Evolutionary conservation across 208 protist genomes (phyloP).

Genomic region (Trypanosoma vivax): DNA sequence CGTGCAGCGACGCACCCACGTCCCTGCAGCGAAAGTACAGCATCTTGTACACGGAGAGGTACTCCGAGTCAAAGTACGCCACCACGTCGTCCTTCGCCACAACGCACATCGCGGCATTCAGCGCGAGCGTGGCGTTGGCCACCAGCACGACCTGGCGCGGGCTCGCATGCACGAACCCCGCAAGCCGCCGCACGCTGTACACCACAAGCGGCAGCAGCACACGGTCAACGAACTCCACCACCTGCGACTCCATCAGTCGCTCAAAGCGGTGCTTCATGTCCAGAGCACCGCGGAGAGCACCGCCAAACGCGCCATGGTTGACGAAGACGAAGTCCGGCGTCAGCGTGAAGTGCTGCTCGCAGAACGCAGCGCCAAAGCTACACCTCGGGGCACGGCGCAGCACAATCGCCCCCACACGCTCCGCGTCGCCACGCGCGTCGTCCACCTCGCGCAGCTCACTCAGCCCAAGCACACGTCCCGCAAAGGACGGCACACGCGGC

Average conservation of each 20-base stretch:
- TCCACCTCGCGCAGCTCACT: slow-evolving; percentile 22
- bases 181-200: slow-evolving; percentile 64
- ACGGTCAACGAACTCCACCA: slow-evolving; percentile 84
- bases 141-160: slow-evolving; percentile 78
- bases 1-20: slow-evolving; percentile 54
- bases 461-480: slow-evolving; percentile 29
- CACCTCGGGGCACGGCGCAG: not conserved
- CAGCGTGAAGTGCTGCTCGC: slow-evolving; percentile 61
- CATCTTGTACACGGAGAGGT: slow-evolving; percentile 90
- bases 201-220: slow-evolving; percentile 81
- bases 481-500: slow-evolving; percentile 30
- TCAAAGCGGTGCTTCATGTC: slow-evolving; percentile 78
- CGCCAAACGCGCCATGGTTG: slow-evolving; percentile 92
- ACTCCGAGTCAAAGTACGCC: slow-evolving; percentile 75
- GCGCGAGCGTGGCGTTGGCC: slow-evolving; percentile 84
- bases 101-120: slow-evolving; percentile 83
- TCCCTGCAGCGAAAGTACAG: slow-evolving; percentile 73
- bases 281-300: slow-evolving; percentile 50
- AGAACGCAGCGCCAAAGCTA: slow-evolving; percentile 43
- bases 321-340: slow-evolving; percentile 73
- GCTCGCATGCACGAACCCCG: slow-evolving; percentile 60
- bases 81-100: slow-evolving; percentile 68
- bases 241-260: slow-evolving; percentile 63
- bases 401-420: slow-evolving; percentile 4
- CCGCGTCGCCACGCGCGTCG: slow-evolving; percentile 13